A percentile compares a stretch with the other conserved stretches of the same genome.
These are phyloP conservation scores for Debaryomyces hansenii DNA, from an alignment of 805 yeast species.

Conservation along the genomic window DNA sequence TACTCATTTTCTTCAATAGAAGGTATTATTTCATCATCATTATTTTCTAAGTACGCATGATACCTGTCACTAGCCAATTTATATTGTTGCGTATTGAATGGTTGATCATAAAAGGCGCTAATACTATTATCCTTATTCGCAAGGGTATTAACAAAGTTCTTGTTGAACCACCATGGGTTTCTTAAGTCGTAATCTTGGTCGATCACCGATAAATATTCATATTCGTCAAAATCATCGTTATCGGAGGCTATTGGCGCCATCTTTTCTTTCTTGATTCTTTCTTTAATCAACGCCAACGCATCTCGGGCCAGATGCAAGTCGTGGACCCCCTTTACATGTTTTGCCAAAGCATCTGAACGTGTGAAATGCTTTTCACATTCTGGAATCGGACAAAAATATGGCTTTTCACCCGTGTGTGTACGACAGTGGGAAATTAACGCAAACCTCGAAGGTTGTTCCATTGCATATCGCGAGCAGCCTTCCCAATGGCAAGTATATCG, in stretches of 20 bases:
- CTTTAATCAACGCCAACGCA: slow-evolving; percentile 28
- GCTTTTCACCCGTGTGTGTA: slow-evolving; percentile 66
- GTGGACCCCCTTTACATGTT: slow-evolving; percentile 64
- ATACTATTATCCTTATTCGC: slow-evolving; percentile 16
- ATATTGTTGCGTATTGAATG: slow-evolving; percentile 33
- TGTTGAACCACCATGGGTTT: slow-evolving; percentile 44
- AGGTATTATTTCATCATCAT: slow-evolving; percentile 14
- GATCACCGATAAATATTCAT: slow-evolving; percentile 25
- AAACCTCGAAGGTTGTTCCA: slow-evolving; percentile 52
- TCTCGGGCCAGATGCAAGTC: slow-evolving; percentile 44
- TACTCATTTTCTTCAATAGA: slow-evolving; percentile 1
- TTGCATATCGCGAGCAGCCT: slow-evolving; percentile 53
- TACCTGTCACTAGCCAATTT: slow-evolving; percentile 35
- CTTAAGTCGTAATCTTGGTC: slow-evolving; percentile 34
- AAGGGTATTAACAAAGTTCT: slow-evolving; percentile 26
- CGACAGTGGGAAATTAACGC: slow-evolving; percentile 64
- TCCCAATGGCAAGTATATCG: slow-evolving; percentile 63
- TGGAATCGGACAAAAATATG: slow-evolving; percentile 63
- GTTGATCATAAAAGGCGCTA: slow-evolving; percentile 20
- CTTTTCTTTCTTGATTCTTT: slow-evolving; percentile 30
- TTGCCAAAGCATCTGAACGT: slow-evolving; percentile 60
- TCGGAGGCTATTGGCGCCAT: slow-evolving; percentile 21
- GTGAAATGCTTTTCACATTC: slow-evolving; percentile 64
- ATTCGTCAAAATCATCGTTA: slow-evolving; percentile 26
- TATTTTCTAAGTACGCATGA: slow-evolving; percentile 16